Evolutionary conservation across 75 land plant genomes (phyloP).

Genomic region (Ceratopteris richardii): DNA sequence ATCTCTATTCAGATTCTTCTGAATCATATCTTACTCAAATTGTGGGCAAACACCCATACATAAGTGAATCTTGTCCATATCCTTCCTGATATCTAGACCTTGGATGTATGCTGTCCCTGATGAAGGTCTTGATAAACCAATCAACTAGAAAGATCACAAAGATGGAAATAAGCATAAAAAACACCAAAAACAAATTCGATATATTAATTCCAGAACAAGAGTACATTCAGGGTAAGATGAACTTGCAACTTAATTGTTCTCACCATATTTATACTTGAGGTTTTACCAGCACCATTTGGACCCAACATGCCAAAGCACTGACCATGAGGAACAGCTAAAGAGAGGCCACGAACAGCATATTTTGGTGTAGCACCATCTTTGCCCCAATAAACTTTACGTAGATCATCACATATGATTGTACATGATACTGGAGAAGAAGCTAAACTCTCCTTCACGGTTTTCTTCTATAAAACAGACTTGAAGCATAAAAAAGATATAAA

Average conservation of each 20-base stretch:
- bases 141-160: constrained; percentile 37
- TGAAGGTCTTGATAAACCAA: constrained; percentile 39
- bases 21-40: constrained; percentile 25
- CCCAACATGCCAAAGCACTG: constrained; percentile 54
- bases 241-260: constrained; percentile 1
- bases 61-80: constrained; percentile 36
- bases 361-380: constrained; percentile 29
- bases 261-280: constrained; percentile 53
- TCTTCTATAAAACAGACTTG: constrained; percentile 1
- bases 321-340: constrained; percentile 29
- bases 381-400: constrained; percentile 28
- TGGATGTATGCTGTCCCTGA: constrained; percentile 35
- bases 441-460: neutral
- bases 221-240: neutral
- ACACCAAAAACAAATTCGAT: neutral
- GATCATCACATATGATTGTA: constrained; percentile 30
- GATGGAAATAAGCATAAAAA: neutral
- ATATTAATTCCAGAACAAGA: neutral
- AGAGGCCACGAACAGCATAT: constrained; percentile 29
- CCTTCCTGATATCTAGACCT: constrained; percentile 27
- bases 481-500: neutral
- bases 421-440: neutral
- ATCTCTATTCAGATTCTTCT: too few relatives aligned
- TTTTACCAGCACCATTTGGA: constrained; percentile 60
- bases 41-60: constrained; percentile 52